Percentiles rank a stretch among this genome's conserved stretches.
These are phyloP conservation scores for Aurinia saxatilis DNA, from an alignment of 345 rosid genomes.

Conservation along the genomic window DNA sequence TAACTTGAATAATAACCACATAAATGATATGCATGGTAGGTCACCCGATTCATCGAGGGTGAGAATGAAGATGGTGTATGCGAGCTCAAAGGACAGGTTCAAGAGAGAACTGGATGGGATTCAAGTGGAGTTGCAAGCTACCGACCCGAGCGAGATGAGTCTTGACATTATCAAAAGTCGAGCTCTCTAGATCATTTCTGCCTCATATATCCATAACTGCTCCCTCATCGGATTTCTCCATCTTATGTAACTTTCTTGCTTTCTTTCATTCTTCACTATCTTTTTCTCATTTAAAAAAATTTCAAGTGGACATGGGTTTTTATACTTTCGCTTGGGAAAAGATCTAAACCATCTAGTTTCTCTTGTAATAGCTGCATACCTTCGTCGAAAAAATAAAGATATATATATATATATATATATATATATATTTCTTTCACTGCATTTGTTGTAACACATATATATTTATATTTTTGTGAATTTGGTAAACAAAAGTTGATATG, in stretches of 20 bases:
- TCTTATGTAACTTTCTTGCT: constrained; percentile 22
- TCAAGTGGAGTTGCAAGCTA: constrained; percentile 93
- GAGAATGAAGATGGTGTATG: constrained; percentile 91
- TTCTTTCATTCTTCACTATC: constrained; percentile 15
- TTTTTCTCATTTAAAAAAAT: background rate
- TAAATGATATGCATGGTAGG: constrained; percentile 31
- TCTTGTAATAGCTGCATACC: constrained; percentile 16
- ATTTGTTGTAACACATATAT: background rate
- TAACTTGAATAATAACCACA: background rate
- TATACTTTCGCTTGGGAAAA: constrained; percentile 5
- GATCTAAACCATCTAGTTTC: constrained; percentile 18
- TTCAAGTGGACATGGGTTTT: constrained; percentile 17
- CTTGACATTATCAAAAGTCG: constrained; percentile 71
- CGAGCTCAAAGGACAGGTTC: constrained; percentile 95
- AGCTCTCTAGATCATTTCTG: constrained; percentile 44
- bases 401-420: background rate
- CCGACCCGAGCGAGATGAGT: constrained; percentile 99
- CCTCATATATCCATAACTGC: background rate
- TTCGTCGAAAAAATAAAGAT: background rate
- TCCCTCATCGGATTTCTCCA: constrained; percentile 3
- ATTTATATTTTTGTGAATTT: too few species aligned
- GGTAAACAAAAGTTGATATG: too few species aligned
- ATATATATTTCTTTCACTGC: background rate
- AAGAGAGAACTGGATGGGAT: constrained; percentile 93
- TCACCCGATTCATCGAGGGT: constrained; percentile 77